Conservation (phyloP, 495 filamentous ascomycete species). For the Hypomontagnella submonticulosa region DNA sequence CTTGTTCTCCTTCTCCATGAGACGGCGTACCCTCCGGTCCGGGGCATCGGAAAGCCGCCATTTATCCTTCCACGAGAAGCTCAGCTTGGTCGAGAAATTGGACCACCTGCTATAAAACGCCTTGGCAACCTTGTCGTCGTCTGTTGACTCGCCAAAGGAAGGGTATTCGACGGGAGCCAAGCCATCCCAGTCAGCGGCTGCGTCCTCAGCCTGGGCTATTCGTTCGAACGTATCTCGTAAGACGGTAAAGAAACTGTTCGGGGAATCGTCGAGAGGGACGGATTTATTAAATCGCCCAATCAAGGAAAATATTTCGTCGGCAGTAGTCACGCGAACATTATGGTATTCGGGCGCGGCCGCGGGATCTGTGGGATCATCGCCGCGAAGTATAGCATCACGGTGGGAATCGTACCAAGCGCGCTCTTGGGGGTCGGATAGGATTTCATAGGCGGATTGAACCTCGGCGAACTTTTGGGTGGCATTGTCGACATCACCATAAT, state of each 20-base stretch:
- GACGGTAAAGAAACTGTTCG: slow-evolving; percentile 83
- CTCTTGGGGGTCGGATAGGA: slow-evolving; percentile 94
- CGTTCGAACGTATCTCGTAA: slow-evolving; percentile 78
- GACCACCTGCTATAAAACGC: slow-evolving; percentile 86
- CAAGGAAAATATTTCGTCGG: slow-evolving; percentile 76
- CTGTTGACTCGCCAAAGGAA: slow-evolving; percentile 76
- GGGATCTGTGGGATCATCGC: slow-evolving; percentile 61
- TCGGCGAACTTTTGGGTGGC: slow-evolving; percentile 89
- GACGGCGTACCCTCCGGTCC: slow-evolving; percentile 81
- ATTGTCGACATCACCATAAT: slow-evolving; percentile 84
- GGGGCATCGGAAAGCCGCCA: slow-evolving; percentile 86
- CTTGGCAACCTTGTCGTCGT: slow-evolving; percentile 74
- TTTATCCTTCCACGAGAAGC: slow-evolving; percentile 87
- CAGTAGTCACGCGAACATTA: slow-evolving; percentile 75
- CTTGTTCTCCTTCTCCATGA: slow-evolving; percentile 97
- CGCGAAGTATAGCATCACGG: slow-evolving; percentile 80
- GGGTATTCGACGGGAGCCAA: slow-evolving; percentile 71
- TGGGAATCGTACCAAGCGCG: slow-evolving; percentile 98
- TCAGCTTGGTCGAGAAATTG: slow-evolving; percentile 83
- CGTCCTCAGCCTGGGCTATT: slow-evolving; percentile 82
- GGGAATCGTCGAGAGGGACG: slow-evolving; percentile 80
- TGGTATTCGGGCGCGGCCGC: slow-evolving; percentile 64
- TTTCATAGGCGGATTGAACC: slow-evolving; percentile 91
- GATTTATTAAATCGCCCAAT: slow-evolving; percentile 79
- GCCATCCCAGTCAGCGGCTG: slow-evolving; percentile 75